Evolutionary conservation across 768 basidiomycete species (phyloP), one percentile per base, ranked within the genome.

Genomic region (Termitomyces sp.): DNA sequence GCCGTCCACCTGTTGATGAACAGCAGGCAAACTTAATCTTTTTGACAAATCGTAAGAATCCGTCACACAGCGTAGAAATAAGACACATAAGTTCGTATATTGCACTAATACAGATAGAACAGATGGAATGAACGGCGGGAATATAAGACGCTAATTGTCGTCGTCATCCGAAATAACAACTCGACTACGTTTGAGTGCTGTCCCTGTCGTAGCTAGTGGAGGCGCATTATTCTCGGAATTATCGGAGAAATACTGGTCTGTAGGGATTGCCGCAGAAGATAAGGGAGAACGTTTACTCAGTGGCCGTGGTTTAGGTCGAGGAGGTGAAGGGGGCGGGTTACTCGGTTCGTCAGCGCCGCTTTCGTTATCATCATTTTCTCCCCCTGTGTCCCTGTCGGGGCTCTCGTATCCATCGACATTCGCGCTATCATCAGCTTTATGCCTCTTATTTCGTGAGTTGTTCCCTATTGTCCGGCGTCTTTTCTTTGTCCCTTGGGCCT

Each of bases 401-500:
- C 53, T 60, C 27, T 46, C 44, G 53, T 57, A 64, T 24, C 57
- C 65, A 14, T 58, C 59, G 39, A 62, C 46, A 55, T 64, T 22
- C 53, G 69, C 29, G 44, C 67, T 42, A 48, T 39, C 61, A 46
- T 69, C 68, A 52, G 69, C 64, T 64, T 72, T 73, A 61, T 69
- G 67, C 53, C 71, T 68, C 63, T 75, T 76, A 61, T 68, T 61
- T 49, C 56, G 61, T 1, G 60, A 58, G 46, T 65, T 65, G 56
- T 73, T 69, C 60, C 57, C 69, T 56, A 68, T 69, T 64, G 77
- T 78, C 71, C 75, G 71, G 49, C 77, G 69, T 52, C 77, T 67
- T 67, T 81, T 73, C 64, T 78, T 76, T 63, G 81, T 79, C 46
- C 79, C 77, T 29, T 76, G 71, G 47, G 78, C 55, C 73, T 79